These are phyloP conservation scores for Plantago rigida DNA, from an alignment of 305 asterid genomes.

Conservation along the genomic window DNA sequence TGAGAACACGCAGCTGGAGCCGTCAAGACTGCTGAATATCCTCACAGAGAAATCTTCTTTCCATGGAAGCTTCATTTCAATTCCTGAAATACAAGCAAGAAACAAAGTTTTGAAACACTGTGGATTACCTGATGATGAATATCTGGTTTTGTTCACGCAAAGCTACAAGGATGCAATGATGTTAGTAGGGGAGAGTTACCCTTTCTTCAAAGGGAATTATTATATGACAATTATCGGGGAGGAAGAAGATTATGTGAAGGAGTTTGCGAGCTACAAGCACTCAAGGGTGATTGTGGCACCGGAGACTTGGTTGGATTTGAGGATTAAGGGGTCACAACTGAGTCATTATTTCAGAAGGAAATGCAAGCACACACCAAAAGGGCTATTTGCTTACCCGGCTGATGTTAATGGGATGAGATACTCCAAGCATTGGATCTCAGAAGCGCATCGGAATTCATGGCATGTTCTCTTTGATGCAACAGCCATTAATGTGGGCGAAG, in stretches of 20 bases:
- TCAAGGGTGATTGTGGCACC: constrained; percentile 58
- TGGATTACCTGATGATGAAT: constrained; percentile 63
- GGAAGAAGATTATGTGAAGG: constrained; percentile 46
- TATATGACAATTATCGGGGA: constrained; percentile 45
- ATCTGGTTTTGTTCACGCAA: constrained; percentile 61
- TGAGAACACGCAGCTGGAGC: constrained; percentile 54
- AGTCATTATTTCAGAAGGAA: constrained; percentile 66
- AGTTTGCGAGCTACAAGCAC: constrained; percentile 55
- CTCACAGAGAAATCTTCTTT: constrained; percentile 58
- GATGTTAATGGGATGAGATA: constrained; percentile 43
- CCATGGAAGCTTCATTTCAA: constrained; percentile 55
- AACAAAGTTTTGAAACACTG: constrained; percentile 60
- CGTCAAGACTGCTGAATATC: constrained; percentile 53
- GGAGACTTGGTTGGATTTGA: constrained; percentile 59
- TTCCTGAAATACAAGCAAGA: constrained; percentile 67
- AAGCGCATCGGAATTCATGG: constrained; percentile 70
- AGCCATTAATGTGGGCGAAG: constrained; percentile 45
- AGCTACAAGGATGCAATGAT: constrained; percentile 63
- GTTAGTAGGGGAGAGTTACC: constrained; percentile 77
- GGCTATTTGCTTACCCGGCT: constrained; percentile 50
- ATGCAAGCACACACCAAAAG: constrained; percentile 54
- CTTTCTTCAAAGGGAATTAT: constrained; percentile 54
- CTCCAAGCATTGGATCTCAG: constrained; percentile 73
- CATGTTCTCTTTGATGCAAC: constrained; percentile 64
- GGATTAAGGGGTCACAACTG: constrained; percentile 67